These are phyloP conservation scores for Paramyrothecium sp. DNA, from an alignment of 2,329 filamentous ascomycete species.

Conservation along the genomic window DNA sequence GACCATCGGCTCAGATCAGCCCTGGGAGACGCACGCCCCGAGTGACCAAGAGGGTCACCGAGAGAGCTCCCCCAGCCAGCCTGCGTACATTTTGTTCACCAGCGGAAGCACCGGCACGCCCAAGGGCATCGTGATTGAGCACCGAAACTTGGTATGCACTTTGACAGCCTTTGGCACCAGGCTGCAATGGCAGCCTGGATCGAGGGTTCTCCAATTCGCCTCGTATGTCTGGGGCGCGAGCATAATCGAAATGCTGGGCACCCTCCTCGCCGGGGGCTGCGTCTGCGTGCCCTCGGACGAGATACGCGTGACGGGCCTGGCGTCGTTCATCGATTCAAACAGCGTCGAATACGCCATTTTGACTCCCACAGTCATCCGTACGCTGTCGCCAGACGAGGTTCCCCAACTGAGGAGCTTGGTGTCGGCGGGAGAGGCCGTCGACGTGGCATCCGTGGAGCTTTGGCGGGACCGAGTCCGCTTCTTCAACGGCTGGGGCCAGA, in stretches of 20 bases:
- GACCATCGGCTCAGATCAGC: background rate
- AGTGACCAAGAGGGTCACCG: background rate
- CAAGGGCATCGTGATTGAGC: slow-evolving; percentile 10
- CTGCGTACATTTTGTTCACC: background rate
- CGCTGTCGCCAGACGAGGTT: slow-evolving; percentile 39
- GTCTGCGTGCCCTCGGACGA: slow-evolving; percentile 53
- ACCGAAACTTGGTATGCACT: slow-evolving; percentile 8
- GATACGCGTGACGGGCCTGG: slow-evolving; percentile 45
- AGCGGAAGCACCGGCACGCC: slow-evolving; percentile 11
- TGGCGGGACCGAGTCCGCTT: slow-evolving; percentile 18
- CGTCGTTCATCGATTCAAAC: slow-evolving; percentile 38
- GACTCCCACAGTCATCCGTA: slow-evolving; percentile 44
- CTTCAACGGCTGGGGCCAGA: slow-evolving; percentile 2
- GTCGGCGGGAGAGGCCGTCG: slow-evolving; percentile 45
- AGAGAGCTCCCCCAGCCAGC: background rate
- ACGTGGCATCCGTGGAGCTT: slow-evolving; percentile 33
- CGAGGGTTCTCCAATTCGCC: slow-evolving; percentile 16
- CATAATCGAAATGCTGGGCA: slow-evolving; percentile 8
- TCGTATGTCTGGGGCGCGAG: slow-evolving; percentile 18
- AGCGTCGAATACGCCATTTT: slow-evolving; percentile 23
- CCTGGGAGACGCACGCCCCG: background rate
- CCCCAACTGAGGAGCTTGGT: slow-evolving; percentile 39
- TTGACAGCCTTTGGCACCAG: slow-evolving; percentile 1
- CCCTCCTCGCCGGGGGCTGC: slow-evolving; percentile 36
- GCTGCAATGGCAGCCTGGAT: slow-evolving; percentile 6